Base-by-base conservation (phyloP, 495 filamentous ascomycete species). In the Aspergillus sclerotiicarbonarius region DNA sequence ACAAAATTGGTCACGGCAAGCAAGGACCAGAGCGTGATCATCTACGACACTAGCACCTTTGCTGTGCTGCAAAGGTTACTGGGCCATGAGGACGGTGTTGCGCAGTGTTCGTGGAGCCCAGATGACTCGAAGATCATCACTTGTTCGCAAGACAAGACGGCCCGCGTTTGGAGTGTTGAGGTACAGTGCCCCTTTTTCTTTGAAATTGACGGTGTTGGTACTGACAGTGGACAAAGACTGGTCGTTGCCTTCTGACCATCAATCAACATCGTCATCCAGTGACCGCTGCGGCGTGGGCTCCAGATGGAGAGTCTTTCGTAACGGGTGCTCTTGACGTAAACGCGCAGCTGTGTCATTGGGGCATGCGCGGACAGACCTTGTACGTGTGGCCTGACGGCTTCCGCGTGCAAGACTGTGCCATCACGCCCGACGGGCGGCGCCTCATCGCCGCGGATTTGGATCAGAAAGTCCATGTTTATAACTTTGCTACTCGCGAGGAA, bases 61-160 rank as follows among this genome's bases (percentile, higher is more conserved):
- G 71, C 84, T 16, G 74, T 88, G 4, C 62, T 90, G 16, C 83
- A 90, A 58, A 81, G 63, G 49, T 73, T 96, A 9, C 71, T 71
- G 8, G 85, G 87, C 6, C 88, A 92, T 63, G 76, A 80, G 2
- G 75, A 77, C 4, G 82, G 86, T 8, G 85, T 97, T 37, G 83
- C 86, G 43, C 88, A 91, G 62, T 71, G 94, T 4, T 78, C 89
- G 4, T 99, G 94, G 94, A 96, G 91, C 71, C 92, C 92, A 6
- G 91, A 98, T 75, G 90, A 95, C 69, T 79, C 81, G 0, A 90
- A 88, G 66, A 74, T 99, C 3, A 85, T 96, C 32, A 92, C 86
- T 16, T 96, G 92, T 66, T 86, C 86, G 7, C 79, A 83, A 64
- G 90, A 95, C 67, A 81, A 77, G 13, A 83, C 80, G 56, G 91